Base-by-base conservation (phyloP, 1,139 yeast species). In the Saccharomycopsis hybrid region DNA sequence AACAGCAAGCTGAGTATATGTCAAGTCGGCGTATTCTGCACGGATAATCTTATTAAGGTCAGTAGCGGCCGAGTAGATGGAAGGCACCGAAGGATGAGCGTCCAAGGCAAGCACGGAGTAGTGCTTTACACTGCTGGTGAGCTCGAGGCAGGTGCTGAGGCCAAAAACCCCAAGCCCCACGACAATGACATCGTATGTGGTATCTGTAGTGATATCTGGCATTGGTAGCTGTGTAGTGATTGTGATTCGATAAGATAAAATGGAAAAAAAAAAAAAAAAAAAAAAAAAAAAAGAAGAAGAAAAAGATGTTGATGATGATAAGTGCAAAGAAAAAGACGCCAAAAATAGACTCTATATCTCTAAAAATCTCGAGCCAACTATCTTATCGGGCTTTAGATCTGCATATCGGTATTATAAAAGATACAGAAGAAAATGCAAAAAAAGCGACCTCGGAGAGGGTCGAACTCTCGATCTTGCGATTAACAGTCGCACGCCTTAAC, bases 21-120 rank as follows among this genome's bases (percentile, higher is more conserved):
- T 56, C 3, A 57, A 50, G 51, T 70, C 71, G 25, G 65, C 58
- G 52, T 73, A 73, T 53, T 72, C 77, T 11, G 69, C 62, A 50
- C 78, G 62, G 13, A 74, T 67, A 50, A 74, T 73, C 58, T 74
- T 74, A 57, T 74, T 74, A 53, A 66, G 62, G 57, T 74, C 78
- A 49, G 66, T 67, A 3, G 77, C 73, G 11, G 78, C 79, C 1
- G 78, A 70, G 62, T 70, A 64, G 0, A 72, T 71, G 0, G 78
- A 73, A 4, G 78, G 78, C 1, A 72, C 67, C 25, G 65, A 61
- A 51, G 25, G 30, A 4, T 63, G 65, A 13, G 66, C 64, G 58
- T 74, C 79, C 27, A 74, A 56, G 1, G 60, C 54, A 4, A 72
- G 70, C n/a, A 55, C 30, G 25, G 46, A 9, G 41, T 59, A 58